Evolutionary conservation across 2,329 filamentous ascomycete genomes (phyloP).

Genomic region (Microdochium paspali): DNA sequence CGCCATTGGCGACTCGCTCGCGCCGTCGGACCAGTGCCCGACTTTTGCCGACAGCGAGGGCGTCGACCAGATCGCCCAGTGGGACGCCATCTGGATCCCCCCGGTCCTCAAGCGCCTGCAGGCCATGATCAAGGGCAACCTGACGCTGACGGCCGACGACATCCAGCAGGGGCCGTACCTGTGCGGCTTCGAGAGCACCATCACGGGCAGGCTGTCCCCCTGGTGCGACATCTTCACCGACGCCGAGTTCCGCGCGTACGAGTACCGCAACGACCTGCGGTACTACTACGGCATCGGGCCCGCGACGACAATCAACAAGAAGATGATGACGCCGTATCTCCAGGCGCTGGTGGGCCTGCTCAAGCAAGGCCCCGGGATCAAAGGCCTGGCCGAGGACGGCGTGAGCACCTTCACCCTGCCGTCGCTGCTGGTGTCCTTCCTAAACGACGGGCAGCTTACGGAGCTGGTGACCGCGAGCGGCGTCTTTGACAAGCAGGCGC

Average conservation of each 20-base stretch:
- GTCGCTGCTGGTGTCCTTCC: slow-evolving; percentile 49
- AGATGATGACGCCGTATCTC: slow-evolving; percentile 54
- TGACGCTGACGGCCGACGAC: slow-evolving; percentile 44
- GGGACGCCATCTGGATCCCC: slow-evolving; percentile 42
- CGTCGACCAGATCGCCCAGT: slow-evolving; percentile 32
- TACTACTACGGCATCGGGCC: slow-evolving; percentile 59
- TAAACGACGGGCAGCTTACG: slow-evolving; percentile 58
- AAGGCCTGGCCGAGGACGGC: slow-evolving; percentile 26
- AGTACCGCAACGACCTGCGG: slow-evolving; percentile 58
- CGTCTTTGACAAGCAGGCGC: slow-evolving; percentile 46
- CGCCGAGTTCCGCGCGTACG: slow-evolving; percentile 52
- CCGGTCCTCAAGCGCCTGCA: slow-evolving; percentile 45
- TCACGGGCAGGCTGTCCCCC: slow-evolving; percentile 49
- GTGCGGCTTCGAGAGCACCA: slow-evolving; percentile 64
- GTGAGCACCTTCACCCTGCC: slow-evolving; percentile 39
- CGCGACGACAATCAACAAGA: slow-evolving; percentile 40
- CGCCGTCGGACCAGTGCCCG: slow-evolving; percentile 53
- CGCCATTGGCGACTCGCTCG: slow-evolving; percentile 52
- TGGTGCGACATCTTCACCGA: slow-evolving; percentile 55
- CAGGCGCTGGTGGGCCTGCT: slow-evolving; percentile 42
- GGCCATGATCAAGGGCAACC: slow-evolving; percentile 38
- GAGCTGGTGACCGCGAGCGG: slow-evolving; percentile 51
- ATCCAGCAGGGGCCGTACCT: slow-evolving; percentile 54
- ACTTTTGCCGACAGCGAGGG: slow-evolving; percentile 45
- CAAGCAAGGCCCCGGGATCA: slow-evolving; percentile 39